A percentile compares a stretch with the other conserved stretches of the same genome.
These are phyloP conservation scores for Aspergillus japonicus DNA, from an alignment of 2,329 filamentous ascomycete genomes.

Conservation along the genomic window DNA sequence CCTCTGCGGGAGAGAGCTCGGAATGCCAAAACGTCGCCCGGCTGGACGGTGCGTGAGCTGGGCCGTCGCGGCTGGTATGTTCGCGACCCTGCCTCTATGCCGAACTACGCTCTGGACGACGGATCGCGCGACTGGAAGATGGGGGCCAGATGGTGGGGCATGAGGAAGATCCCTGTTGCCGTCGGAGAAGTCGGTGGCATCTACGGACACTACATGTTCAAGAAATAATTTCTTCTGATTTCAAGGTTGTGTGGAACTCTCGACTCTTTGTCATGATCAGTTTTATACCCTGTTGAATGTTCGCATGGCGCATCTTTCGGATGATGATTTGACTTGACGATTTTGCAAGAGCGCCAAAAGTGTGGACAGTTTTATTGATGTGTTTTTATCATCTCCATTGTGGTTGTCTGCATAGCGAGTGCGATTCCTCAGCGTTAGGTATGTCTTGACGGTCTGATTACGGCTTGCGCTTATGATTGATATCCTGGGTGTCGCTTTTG, in stretches of 20 bases:
- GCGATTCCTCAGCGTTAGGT: conserved; percentile 16
- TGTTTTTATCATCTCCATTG: conserved; percentile 12
- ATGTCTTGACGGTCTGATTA: conserved; percentile 9
- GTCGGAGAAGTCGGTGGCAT: conserved; percentile 58
- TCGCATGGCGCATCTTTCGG: conserved; percentile 2
- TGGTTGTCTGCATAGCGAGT: conserved; percentile 23
- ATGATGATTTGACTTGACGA: background rate
- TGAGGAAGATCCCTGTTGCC: conserved; percentile 65
- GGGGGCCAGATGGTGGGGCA: conserved; percentile 81
- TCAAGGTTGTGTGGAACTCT: background rate
- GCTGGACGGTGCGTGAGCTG: conserved; percentile 69
- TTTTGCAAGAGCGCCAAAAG: conserved; percentile 6
- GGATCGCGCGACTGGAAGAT: conserved; percentile 72
- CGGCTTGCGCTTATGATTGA: conserved; percentile 10
- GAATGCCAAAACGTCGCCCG: conserved; percentile 55
- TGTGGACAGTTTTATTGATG: conserved; percentile 8
- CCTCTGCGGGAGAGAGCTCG: conserved; percentile 63
- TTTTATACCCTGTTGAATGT: conserved; percentile 18
- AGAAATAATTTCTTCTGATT: conserved; percentile 40
- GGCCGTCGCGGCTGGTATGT: conserved; percentile 70
- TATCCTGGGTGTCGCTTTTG: background rate
- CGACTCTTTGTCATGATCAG: conserved; percentile 8
- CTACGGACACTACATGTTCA: conserved; percentile 62
- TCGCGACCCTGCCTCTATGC: conserved; percentile 41
- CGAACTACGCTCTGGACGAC: conserved; percentile 48